phyloP scores from a whole-genome alignment of 768 basidiomycete genomes.

The Hebeloma cylindrosporum region DNA sequence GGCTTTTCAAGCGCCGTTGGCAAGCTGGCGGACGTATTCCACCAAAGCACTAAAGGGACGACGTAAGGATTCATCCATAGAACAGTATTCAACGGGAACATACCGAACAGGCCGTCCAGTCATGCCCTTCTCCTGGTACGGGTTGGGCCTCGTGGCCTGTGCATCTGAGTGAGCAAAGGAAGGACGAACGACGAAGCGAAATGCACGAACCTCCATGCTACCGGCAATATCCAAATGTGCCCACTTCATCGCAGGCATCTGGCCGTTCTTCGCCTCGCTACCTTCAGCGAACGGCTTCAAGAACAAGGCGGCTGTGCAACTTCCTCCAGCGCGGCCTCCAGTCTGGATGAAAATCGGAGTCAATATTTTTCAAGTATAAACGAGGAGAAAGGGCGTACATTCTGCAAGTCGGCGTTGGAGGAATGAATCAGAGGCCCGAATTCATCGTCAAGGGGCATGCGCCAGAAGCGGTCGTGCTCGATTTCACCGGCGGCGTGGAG shows the following conservation, averaged over 20 bases:
- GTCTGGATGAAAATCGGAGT: conserved; percentile 40
- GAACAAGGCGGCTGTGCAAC: conserved; percentile 85
- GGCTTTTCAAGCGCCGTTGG: conserved; percentile 29
- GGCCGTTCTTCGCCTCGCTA: conserved; percentile 59
- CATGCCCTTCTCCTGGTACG: conserved; percentile 76
- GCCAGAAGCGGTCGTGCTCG: conserved; percentile 86
- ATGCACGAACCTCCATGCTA: conserved; percentile 62
- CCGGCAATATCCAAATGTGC: conserved; percentile 88
- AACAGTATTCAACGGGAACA: conserved; percentile 20
- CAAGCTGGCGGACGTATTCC: conserved; percentile 40
- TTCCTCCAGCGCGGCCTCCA: conserved; percentile 71
- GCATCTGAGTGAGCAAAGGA: not conserved
- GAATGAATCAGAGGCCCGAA: conserved; percentile 74
- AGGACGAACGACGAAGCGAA: not conserved
- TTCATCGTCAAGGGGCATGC: conserved; percentile 85
- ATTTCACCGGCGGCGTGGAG: conserved; percentile 68
- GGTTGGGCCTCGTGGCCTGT: conserved; percentile 50
- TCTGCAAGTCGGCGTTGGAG: conserved; percentile 82
- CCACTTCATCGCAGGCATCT: conserved; percentile 65
- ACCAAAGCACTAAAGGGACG: conserved; percentile 33
- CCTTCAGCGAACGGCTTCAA: conserved; percentile 81
- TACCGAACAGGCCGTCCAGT: conserved; percentile 79
- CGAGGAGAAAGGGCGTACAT: conserved; percentile 39
- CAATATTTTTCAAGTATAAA: not conserved
- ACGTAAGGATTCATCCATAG: not conserved